These are phyloP conservation scores for Polymyxa betae DNA, from an alignment of 208 protist genomes.

Conservation along the genomic window DNA sequence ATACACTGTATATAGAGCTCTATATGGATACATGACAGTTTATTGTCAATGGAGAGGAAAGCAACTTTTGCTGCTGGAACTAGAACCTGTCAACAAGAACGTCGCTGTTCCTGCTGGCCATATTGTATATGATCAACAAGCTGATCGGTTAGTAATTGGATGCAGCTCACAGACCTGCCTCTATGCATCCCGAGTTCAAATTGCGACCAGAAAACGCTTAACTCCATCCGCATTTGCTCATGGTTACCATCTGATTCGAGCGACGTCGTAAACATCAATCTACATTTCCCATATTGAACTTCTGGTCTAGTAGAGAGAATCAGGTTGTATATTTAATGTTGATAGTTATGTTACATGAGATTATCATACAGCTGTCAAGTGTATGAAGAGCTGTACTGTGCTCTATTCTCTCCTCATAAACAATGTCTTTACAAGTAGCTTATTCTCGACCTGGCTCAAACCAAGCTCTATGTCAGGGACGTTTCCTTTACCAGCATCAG, in stretches of 20 bases:
- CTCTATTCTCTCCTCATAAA: too few relatives aligned
- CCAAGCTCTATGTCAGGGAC: too few relatives aligned
- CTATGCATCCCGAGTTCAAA: background rate
- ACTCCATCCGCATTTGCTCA: background rate
- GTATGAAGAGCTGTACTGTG: too few relatives aligned
- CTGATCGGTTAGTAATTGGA: conserved; percentile 13
- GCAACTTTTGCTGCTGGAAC: background rate
- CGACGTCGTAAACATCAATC: too few relatives aligned
- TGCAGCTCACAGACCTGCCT: background rate
- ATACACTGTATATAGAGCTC: background rate
- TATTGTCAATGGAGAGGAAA: background rate
- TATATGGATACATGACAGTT: conserved; percentile 11
- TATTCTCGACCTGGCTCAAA: too few relatives aligned
- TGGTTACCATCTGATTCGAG: conserved; percentile 7
- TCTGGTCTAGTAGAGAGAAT: too few relatives aligned
- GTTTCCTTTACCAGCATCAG: too few relatives aligned
- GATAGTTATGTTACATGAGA: too few relatives aligned
- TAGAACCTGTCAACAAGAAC: background rate
- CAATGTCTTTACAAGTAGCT: too few relatives aligned
- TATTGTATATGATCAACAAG: background rate
- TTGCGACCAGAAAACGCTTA: background rate
- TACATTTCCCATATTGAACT: too few relatives aligned
- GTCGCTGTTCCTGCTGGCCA: background rate
- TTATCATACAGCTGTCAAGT: too few relatives aligned
- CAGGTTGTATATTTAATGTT: too few relatives aligned